Evolutionary conservation across 306 rosid species (phyloP).

Genomic region (Dryas drummondii): DNA sequence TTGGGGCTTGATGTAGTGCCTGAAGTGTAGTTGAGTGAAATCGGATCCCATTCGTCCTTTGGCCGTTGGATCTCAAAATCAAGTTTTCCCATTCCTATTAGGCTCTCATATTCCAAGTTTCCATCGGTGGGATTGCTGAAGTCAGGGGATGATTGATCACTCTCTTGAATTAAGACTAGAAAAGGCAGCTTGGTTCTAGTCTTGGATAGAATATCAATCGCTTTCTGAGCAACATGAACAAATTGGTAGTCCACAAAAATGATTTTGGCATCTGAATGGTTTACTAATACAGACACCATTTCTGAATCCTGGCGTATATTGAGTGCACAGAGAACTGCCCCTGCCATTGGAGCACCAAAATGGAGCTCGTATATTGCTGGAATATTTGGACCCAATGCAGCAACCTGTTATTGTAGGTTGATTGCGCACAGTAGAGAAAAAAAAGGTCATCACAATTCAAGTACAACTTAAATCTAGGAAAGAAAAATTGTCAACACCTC

Average conservation of each 20-base stretch:
- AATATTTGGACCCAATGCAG: conserved; percentile 69
- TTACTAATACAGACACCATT: conserved; percentile 52
- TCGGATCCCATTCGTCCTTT: conserved; percentile 70
- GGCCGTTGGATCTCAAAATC: conserved; percentile 61
- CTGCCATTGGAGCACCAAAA: conserved; percentile 91
- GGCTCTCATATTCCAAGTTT: conserved; percentile 56
- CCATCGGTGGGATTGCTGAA: conserved; percentile 17
- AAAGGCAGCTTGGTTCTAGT: conserved; percentile 36
- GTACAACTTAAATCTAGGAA: neutral
- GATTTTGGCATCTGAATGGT: conserved; percentile 72
- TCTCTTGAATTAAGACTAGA: conserved; percentile 56
- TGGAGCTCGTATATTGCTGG: conserved; percentile 88
- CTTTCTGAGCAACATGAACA: conserved; percentile 53
- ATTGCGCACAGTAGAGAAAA: neutral
- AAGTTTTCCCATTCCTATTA: conserved; percentile 46
- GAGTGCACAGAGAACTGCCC: conserved; percentile 72
- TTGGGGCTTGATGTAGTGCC: conserved; percentile 95
- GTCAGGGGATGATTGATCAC: conserved; percentile 23
- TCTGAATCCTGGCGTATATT: conserved; percentile 63
- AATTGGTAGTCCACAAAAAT: conserved; percentile 65
- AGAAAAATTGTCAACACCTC: neutral
- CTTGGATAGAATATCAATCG: conserved; percentile 50
- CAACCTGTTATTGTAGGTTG: conserved; percentile 46
- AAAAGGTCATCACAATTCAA: neutral
- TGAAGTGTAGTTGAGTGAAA: conserved; percentile 83